Conservation (phyloP, 768 basidiomycete genomes). For the Trametes cinnabarina region DNA sequence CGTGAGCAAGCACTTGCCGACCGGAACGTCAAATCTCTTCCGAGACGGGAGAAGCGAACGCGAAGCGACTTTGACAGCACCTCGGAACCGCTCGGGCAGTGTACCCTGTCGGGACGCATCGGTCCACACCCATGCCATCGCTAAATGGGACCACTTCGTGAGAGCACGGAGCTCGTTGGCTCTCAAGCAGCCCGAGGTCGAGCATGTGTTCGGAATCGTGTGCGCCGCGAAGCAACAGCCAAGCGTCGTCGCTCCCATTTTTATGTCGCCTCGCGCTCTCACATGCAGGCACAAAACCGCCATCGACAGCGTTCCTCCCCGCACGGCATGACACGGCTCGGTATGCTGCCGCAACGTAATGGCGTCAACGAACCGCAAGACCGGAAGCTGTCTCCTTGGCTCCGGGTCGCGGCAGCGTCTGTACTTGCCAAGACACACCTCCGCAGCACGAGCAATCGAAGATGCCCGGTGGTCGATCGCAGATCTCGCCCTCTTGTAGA, state of each 20-base stretch:
- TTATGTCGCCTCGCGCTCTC: background rate
- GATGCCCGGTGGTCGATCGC: constrained; percentile 1
- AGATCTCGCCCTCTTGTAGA: background rate
- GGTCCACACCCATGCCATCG: background rate
- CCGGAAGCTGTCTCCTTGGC: background rate
- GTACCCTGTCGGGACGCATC: background rate
- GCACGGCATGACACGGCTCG: no score
- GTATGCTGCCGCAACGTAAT: no score
- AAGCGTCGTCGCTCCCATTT: background rate
- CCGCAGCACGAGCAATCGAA: constrained; percentile 2
- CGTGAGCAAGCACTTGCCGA: background rate
- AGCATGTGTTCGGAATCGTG: no score
- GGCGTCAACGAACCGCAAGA: background rate
- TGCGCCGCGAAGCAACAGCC: background rate
- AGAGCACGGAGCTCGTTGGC: background rate
- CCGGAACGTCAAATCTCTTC: background rate
- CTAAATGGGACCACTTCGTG: constrained; percentile 2
- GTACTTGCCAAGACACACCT: background rate
- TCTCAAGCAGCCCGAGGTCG: no score
- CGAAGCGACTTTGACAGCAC: constrained; percentile 1
- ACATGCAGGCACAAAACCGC: no score
- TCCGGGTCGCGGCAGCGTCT: background rate
- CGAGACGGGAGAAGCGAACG: background rate
- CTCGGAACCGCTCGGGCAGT: constrained; percentile 8
- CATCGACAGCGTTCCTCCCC: no score